Evolutionary conservation across 371 early-diverging fungal species (phyloP), one percentile per base, ranked within the genome.

Genomic region (Lichtheimia ornata): DNA sequence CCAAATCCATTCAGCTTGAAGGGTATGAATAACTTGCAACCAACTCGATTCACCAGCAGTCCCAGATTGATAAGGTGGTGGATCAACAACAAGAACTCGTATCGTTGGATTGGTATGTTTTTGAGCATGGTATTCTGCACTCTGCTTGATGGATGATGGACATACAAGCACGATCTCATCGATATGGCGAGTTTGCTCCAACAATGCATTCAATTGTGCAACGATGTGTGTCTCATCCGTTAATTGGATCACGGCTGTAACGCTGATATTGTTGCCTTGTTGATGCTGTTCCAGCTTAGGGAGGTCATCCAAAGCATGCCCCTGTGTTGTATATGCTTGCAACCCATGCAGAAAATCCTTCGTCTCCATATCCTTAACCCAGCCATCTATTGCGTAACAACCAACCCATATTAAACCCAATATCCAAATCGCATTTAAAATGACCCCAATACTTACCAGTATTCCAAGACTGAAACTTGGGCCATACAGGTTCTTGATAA

Each of bases 111-210:
- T 53, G 5, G 25, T 43, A 12, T 54, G 40, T 54, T 45, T 58
- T 11, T 52, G 55, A 25, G 25, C 52, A 30, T 47, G 49, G 24
- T 52, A 58, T 18, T 58, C 58, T 28, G 41, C 58, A 41, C 25
- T 54, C 12, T n/a, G 25, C 51, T 49, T 25, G 44, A 61, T 40
- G 0, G 51, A 40, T 1, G 68, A 60, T 43, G 71, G 43, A 44
- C 66, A 66, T 2, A 70, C 66, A 42, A 80, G 64, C 63, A 71
- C 69, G 45, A 80, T 72, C 30, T 65, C 65, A 18, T 71, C 63
- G 13, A 73, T 70, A 35, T 58, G 63, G 20, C 71, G 57, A 2
- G 77, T 65, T 58, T 80, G 81, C 12, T 64, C 55, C 18, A 74
- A 50, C 18, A 80, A 59, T 11, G 81, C 70, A 15, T 64, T 64